Base-by-base conservation (phyloP, 1,284 basidiomycete species). In the Paramarasmius palmivorus region DNA sequence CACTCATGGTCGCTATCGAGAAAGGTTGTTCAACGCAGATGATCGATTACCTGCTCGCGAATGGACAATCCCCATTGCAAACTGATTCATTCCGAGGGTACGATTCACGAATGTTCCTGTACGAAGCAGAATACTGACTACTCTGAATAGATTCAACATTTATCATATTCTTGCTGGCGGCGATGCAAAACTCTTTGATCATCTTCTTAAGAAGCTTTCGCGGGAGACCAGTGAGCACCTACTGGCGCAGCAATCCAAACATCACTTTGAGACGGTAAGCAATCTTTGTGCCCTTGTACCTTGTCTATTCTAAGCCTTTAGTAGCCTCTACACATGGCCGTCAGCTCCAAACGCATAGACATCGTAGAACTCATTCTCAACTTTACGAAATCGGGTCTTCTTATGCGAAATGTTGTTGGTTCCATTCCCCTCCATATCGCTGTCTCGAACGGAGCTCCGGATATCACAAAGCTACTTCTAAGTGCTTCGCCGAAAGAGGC, bases 121-220 rank as follows among this genome's bases (percentile, higher is more conserved):
- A 20, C 17, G 34, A 29, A 34, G n/a, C 4, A 20, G 15, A n/a
- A 25, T 51, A 10, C 25, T 29, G 2, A 38, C 37, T 49, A 39
- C 32, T n/a, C 60, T 53, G 84, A 82, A 7, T 79, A 72, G 71
- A 85, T n/a, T n/a, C n/a, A n/a, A 85, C 58, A 73, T 83, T 14
- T 78, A 75, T 53, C 82, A 84, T 61, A 63, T 75, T n/a, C 63
- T 79, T 26, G 75, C 72, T 57, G 44, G 54, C 0, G 29, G 52
- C 1, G 64, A 68, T 48, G 44, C 25, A 4, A 50, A 65, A 15
- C 56, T 61, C 17, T 60, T 84, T 9, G 62, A 73, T 17, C 72
- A 81, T 61, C 59, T 80, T 1, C 60, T 83, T 8, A 62, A 73
- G 25, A 78, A 76, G 55, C 69, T 84, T 0, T 77, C 82, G 12